phyloP scores from a whole-genome alignment of 768 basidiomycete species.

The Grammothele lineata region DNA sequence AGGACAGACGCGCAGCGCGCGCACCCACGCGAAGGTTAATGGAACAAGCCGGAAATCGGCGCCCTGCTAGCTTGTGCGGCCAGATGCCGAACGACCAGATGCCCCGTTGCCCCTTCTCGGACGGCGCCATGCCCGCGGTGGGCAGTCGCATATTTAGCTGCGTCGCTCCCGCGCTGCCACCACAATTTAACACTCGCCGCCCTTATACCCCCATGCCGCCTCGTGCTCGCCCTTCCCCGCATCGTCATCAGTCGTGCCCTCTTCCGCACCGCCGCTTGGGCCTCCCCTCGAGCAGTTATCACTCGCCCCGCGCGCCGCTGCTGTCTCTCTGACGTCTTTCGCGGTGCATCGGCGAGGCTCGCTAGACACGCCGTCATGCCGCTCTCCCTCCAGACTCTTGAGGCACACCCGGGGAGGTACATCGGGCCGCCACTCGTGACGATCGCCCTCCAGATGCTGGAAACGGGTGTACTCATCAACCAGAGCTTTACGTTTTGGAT shows the following conservation, averaged over 20 bases:
- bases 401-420: conserved; percentile 19
- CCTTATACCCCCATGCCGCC: too few species aligned
- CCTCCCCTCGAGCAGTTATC: too few species aligned
- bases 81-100: conserved; percentile 10
- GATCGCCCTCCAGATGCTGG: conserved; percentile 19
- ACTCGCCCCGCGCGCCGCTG: too few species aligned
- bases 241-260: too few species aligned
- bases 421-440: conserved; percentile 19
- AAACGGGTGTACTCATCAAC: conserved; percentile 23
- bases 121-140: too few species aligned
- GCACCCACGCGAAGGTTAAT: conserved; percentile 11
- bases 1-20: too few species aligned
- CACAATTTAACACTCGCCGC: too few species aligned
- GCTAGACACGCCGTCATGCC: conserved; percentile 9
- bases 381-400: conserved; percentile 11
- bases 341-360: too few species aligned
- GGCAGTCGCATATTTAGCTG: background rate
- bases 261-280: too few species aligned
- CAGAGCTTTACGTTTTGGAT: conserved; percentile 22
- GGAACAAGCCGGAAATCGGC: conserved; percentile 3
- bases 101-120: too few species aligned
- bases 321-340: too few species aligned
- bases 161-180: background rate
- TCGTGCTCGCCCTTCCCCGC: background rate
- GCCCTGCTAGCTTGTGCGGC: background rate